Base-by-base conservation (phyloP, 257 asterid genomes). In the Rubia yunnanensis region DNA sequence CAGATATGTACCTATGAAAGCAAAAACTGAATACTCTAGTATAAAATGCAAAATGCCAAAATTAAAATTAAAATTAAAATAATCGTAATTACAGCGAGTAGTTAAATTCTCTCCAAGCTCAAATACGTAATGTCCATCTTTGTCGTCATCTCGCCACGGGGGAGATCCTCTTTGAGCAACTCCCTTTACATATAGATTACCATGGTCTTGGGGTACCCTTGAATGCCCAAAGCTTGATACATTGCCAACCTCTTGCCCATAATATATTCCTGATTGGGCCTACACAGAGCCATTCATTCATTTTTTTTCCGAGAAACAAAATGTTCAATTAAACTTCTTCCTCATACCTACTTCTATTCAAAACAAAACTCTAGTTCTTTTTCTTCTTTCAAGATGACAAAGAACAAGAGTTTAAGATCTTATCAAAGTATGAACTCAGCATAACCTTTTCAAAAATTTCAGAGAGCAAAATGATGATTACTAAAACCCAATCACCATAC, bases 81-180 rank as follows among this genome's bases (percentile, higher is more conserved):
- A 71, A 74, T 30, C 41, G 72, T 78, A 72, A 78, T 81, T 81
- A 81, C 86, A 81, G 77, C 84, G 86, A 71, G 80, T 72, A 64
- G 86, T 81, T 78, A 81, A 78, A 81, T 81, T 81, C 74, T 81
- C 86, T 67, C 86, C 86, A 79, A 81, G 84, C 78, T 73, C 84
- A 81, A 81, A 81, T 30, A 78, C 65, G 76, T 78, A 81, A 81
- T 81, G 84, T 72, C 86, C 86, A 78, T 81, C 83, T 79, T 81
- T 81, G 76, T 81, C 82, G 58, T 81, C 86, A 53, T 81, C 81
- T 74, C 86, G 79, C 82, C 79, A 67, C 17, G 86, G 86, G 66
- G 86, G 86, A 71, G 86, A 81, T 78, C 84, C 80, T 81, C 79
- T 78, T 70, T 81, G 84, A 78, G 84, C 76, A 78, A 72, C 68